A percentile compares a stretch with the other conserved stretches of the same genome.
Evolutionary conservation across 306 rosid genomes (phyloP).

Genomic region (Prunus fruticosa): DNA sequence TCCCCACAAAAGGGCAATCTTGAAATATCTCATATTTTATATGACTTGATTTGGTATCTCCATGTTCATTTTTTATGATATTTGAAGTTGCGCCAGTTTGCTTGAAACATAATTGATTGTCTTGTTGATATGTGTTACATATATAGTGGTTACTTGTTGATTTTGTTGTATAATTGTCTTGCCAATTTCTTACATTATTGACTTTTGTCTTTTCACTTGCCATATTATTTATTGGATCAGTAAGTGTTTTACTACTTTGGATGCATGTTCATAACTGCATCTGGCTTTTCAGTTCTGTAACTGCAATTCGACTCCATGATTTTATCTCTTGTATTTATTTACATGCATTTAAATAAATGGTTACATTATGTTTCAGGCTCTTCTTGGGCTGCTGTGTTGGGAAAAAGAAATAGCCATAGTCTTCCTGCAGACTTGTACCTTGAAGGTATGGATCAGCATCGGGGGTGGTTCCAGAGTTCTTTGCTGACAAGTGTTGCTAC

Average conservation of each 20-base stretch:
- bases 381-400: conserved; percentile 97
- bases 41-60: not conserved
- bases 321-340: conserved; percentile 17
- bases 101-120: not conserved
- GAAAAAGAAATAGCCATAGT: conserved; percentile 58
- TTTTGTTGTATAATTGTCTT: not conserved
- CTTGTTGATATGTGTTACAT: not conserved
- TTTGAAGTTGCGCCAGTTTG: not conserved
- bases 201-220: not conserved
- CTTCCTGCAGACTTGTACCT: conserved; percentile 94
- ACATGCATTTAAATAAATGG: conserved; percentile 12
- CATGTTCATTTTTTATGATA: not conserved
- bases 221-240: not conserved
- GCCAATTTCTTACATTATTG: not conserved
- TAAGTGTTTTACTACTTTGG: not conserved
- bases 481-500: conserved; percentile 89
- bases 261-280: conserved; percentile 3
- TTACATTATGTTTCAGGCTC: conserved; percentile 69
- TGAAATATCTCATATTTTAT: not conserved
- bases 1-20: not conserved
- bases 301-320: not conserved
- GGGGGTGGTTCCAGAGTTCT: conserved; percentile 99
- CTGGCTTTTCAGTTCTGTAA: not conserved
- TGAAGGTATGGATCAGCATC: conserved; percentile 99
- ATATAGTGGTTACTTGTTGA: not conserved